phyloP scores from a whole-genome alignment of 225 moss, liverwort and hornwort genomes.

The Anthoceros angustus region DNA sequence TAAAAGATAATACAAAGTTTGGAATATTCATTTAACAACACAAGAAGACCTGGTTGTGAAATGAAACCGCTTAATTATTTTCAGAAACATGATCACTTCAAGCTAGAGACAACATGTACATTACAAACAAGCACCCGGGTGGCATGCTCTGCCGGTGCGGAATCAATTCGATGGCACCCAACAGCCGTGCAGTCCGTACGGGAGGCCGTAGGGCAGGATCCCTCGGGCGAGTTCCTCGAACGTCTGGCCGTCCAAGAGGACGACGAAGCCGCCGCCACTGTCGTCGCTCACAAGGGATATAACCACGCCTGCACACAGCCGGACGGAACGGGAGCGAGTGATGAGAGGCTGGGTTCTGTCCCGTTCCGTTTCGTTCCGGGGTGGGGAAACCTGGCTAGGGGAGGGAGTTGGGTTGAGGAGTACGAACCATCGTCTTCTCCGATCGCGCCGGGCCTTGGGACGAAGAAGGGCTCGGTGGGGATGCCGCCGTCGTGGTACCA shows the following conservation, averaged over 20 bases:
- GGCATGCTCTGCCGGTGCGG: neutral
- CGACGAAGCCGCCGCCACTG: constrained; percentile 20
- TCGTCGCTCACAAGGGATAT: constrained; percentile 24
- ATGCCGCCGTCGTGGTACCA: constrained; percentile 25
- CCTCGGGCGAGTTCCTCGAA: constrained; percentile 22
- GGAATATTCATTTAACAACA: no score
- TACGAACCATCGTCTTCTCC: constrained; percentile 23
- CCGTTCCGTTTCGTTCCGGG: no score
- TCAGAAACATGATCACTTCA: no score
- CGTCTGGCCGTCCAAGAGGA: constrained; percentile 18
- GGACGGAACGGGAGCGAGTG: neutral
- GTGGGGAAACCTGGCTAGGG: no score
- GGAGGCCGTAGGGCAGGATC: constrained; percentile 21
- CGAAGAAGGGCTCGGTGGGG: constrained; percentile 26
- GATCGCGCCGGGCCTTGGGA: constrained; percentile 21
- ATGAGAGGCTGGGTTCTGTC: neutral
- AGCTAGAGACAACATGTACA: no score
- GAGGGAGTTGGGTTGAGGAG: no score
- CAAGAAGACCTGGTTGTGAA: no score
- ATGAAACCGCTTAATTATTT: no score
- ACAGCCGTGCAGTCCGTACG: constrained; percentile 28
- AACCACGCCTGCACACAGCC: constrained; percentile 12
- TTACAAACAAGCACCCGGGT: no score
- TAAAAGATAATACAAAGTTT: no score
- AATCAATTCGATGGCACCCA: constrained; percentile 16